phyloP scores from a whole-genome alignment of 2,329 filamentous ascomycete species.

The Pyrenophora tritici-repentis region DNA sequence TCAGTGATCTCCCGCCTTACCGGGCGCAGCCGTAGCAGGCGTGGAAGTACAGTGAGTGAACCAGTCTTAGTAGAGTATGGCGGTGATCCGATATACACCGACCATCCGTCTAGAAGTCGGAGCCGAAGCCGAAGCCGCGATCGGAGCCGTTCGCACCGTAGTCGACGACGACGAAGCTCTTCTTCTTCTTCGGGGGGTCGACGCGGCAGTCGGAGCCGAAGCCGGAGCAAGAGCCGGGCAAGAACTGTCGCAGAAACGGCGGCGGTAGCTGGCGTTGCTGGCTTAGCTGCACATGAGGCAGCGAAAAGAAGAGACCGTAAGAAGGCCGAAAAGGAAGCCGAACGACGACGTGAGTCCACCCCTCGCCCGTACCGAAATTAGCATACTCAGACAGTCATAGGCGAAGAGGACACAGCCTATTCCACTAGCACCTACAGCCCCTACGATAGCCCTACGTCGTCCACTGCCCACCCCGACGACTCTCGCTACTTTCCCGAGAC shows the following conservation, averaged over 20 bases:
- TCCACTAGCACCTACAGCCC: conserved; percentile 40
- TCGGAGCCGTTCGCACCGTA: conserved; percentile 31
- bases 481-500: conserved; percentile 52
- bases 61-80: conserved; percentile 67
- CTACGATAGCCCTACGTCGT: conserved; percentile 36
- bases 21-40: conserved; percentile 42
- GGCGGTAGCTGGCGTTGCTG: conserved; percentile 62
- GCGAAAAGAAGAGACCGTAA: conserved; percentile 62
- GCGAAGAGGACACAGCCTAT: conserved; percentile 44
- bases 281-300: conserved; percentile 62
- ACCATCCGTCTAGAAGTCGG: conserved; percentile 48
- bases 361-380: conserved; percentile 14
- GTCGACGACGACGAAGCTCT: conserved; percentile 51
- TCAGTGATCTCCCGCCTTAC: conserved; percentile 50
- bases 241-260: conserved; percentile 60
- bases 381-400: conserved; percentile 30
- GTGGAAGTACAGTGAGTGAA: conserved; percentile 52
- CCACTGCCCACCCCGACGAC: conserved; percentile 39
- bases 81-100: conserved; percentile 64
- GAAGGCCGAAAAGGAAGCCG: conserved; percentile 58
- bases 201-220: conserved; percentile 31
- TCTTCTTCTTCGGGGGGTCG: conserved; percentile 47
- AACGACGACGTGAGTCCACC: conserved; percentile 55
- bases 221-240: conserved; percentile 55
- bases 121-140: conserved; percentile 9